phyloP scores from a whole-genome alignment of 345 rosid genomes.

The Hypericum perforatum region DNA sequence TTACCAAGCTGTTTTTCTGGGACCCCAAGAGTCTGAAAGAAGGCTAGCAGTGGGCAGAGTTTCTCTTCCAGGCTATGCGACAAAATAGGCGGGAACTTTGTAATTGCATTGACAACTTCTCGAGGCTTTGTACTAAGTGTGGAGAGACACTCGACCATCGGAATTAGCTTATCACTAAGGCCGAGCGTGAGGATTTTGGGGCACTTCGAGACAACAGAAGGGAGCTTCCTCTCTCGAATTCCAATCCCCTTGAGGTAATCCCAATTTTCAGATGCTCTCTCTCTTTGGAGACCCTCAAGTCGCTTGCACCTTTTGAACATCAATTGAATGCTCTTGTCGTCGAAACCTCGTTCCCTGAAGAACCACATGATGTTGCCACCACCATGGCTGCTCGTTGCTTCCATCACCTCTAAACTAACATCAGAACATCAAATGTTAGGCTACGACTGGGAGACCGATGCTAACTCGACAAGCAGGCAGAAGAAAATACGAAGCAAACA shows the following conservation, averaged over 20 bases:
- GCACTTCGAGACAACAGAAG: slow-evolving; percentile 50
- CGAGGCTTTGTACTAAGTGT: slow-evolving; percentile 35
- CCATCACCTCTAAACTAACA: slow-evolving; percentile 21
- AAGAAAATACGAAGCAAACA: no score
- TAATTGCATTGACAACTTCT: slow-evolving; percentile 60
- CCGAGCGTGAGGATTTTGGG: slow-evolving; percentile 60
- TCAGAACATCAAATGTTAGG: no score
- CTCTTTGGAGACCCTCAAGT: slow-evolving; percentile 37
- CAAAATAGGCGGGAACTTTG: slow-evolving; percentile 59
- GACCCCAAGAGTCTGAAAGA: slow-evolving; percentile 65
- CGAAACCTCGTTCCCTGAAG: slow-evolving; percentile 56
- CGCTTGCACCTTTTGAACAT: slow-evolving; percentile 65
- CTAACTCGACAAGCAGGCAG: no score
- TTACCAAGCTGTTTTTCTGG: slow-evolving; percentile 67
- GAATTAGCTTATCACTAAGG: slow-evolving; percentile 57
- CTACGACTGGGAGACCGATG: no score
- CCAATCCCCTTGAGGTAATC: slow-evolving; percentile 47
- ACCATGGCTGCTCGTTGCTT: slow-evolving; percentile 30
- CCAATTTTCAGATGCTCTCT: slow-evolving; percentile 69
- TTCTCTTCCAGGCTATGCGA: slow-evolving; percentile 75
- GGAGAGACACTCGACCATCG: slow-evolving; percentile 57
- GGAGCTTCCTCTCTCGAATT: slow-evolving; percentile 63
- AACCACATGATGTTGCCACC: slow-evolving; percentile 48
- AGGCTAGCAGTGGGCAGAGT: slow-evolving; percentile 79
- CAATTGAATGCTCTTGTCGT: slow-evolving; percentile 41